Evolutionary conservation across 306 rosid species (phyloP), one percentile per base, ranked within the genome.

Genomic region (Quercus dentata): DNA sequence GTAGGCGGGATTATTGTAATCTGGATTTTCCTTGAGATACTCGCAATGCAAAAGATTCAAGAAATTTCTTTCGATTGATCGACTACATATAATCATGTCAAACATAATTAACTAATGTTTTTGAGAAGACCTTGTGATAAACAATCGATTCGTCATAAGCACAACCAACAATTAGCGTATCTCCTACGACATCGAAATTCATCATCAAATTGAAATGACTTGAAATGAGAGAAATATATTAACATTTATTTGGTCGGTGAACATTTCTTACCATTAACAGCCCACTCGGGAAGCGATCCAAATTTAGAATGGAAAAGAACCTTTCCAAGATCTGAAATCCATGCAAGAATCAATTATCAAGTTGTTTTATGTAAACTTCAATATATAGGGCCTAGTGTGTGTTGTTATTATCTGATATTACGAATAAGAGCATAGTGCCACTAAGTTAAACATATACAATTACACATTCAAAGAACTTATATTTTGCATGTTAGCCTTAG

Each of bases 221-320:
- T 1, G 2, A 77, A 20, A 12, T 7, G 35, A 41, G 7, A 35
- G 17, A 38, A 13, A 15, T 56, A 11, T 31, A 74, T 46, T 49
- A 8, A 17, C 15, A 28, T 28, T 12, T 13, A 56, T 31, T 31
- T 58, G 51, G 56, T 35, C 30, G n/a, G 57, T 35, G 20, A 11
- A 35, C 2, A 25, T 17, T 80, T 51, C 85, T 85, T 12, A 81
- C 90, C 90, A 41, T 82, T 88, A 51, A 87, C 90, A 28, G 88
- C 86, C 90, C 90, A 87, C 54, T 84, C 85, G 58, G 90, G 87
- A 64, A 87, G 83, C 56, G 6, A 78, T 10, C 90, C 90, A 80
- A 87, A 85, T 4, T 20, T 31, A 6, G 88, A 79, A 75, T 74
- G 87, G 18, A 71, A 49, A 57, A 87, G 82, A 51, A 87, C 82